These are phyloP conservation scores for Biscutella auriculata DNA, from an alignment of 441 rosid species.

Conservation along the genomic window DNA sequence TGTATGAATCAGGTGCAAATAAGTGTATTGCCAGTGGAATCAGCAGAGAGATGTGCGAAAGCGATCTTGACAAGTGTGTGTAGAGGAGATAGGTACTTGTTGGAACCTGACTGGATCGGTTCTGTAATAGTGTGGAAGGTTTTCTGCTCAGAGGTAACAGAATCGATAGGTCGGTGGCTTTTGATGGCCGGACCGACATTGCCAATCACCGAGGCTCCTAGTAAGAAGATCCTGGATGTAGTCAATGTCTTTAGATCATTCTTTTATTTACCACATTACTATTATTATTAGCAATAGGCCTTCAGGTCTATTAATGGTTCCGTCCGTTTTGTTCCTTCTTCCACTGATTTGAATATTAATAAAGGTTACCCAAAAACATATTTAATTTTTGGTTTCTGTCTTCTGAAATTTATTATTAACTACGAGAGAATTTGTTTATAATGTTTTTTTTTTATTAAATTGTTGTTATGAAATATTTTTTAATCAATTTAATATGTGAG, in stretches of 20 bases:
- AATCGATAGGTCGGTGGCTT: slow-evolving; percentile 9
- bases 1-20: slow-evolving; percentile 7
- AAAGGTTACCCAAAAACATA: too few species aligned
- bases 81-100: slow-evolving; percentile 40
- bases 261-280: not conserved
- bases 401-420: too few species aligned
- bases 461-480: too few species aligned
- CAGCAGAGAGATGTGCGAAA: slow-evolving; percentile 29
- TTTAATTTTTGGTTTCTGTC: too few species aligned
- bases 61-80: slow-evolving; percentile 39
- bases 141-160: slow-evolving; percentile 16
- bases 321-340: too few species aligned
- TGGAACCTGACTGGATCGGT: slow-evolving; percentile 36
- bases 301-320: too few species aligned
- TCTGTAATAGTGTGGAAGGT: slow-evolving; percentile 9
- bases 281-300: too few species aligned
- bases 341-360: too few species aligned
- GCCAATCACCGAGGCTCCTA: not conserved
- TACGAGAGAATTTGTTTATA: too few species aligned
- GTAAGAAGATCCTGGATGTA: not conserved
- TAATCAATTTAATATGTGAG: too few species aligned
- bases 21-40: slow-evolving; percentile 9
- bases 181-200: slow-evolving; percentile 1
- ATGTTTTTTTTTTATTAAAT: too few species aligned
- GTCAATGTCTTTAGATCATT: not conserved